Conservation (phyloP, 352 stramenopile genomes). For the Pilasporangium apinafurcum region DNA sequence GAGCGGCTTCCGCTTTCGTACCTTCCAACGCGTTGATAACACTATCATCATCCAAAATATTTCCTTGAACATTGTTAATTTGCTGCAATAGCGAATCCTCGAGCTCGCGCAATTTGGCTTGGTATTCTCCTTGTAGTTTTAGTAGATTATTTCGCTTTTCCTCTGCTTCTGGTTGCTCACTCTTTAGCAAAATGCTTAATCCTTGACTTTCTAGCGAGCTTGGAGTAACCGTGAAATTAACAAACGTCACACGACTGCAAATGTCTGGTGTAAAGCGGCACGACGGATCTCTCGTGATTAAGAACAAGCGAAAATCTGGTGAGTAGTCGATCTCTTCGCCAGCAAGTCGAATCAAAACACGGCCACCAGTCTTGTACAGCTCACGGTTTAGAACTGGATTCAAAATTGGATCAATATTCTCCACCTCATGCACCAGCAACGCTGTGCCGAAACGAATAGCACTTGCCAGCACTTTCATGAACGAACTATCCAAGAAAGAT, state of each 20-base stretch:
- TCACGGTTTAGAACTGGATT: constrained; percentile 99
- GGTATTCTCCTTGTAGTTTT: constrained; percentile 98
- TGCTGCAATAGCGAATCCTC: constrained; percentile 98
- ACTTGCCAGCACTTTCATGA: constrained; percentile 99
- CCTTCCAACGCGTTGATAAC: constrained; percentile 98
- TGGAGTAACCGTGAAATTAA: constrained; percentile 99
- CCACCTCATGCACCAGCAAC: constrained; percentile 98
- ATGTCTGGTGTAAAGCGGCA: constrained; percentile 98
- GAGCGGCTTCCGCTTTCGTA: constrained; percentile 96
- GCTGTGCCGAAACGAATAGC: constrained; percentile 99
- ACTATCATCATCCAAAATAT: constrained; percentile 98
- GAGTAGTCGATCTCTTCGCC: constrained; percentile 99
- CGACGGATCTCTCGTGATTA: constrained; percentile 97
- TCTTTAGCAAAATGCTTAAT: constrained; percentile 94
- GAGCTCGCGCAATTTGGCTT: constrained; percentile 94
- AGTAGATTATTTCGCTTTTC: constrained; percentile 93
- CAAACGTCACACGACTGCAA: constrained; percentile 97
- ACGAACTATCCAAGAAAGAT: constrained; percentile 98
- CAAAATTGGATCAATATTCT: constrained; percentile 98
- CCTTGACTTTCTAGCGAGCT: constrained; percentile 97
- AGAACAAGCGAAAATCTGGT: constrained; percentile 97
- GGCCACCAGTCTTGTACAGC: constrained; percentile 97
- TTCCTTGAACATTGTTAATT: constrained; percentile 98
- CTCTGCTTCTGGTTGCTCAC: constrained; percentile 97
- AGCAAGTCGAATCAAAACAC: constrained; percentile 96